Percentiles rank a stretch among this genome's conserved stretches.
Conservation (phyloP, 2,329 filamentous ascomycete species). For the Monosporascus ibericus region DNA sequence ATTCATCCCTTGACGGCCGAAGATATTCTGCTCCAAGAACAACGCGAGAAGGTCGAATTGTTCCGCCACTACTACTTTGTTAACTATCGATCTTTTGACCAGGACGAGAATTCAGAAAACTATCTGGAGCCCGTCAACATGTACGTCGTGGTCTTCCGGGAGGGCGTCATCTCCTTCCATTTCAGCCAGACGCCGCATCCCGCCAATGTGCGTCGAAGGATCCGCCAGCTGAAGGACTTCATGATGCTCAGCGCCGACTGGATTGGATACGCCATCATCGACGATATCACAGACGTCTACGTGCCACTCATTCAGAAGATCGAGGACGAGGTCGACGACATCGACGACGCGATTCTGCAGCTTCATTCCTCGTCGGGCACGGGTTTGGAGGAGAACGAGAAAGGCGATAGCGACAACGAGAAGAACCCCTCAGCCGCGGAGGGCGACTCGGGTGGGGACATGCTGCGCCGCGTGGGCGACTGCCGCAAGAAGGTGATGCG, state of each 20-base stretch:
- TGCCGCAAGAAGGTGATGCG: constrained; percentile 97
- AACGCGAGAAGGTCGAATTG: constrained; percentile 94
- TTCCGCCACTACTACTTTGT: constrained; percentile 99
- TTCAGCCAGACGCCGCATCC: constrained; percentile 95
- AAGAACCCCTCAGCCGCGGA: constrained; percentile 38
- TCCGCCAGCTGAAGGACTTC: constrained; percentile 91
- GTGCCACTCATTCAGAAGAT: constrained; percentile 87
- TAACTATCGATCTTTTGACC: constrained; percentile 96
- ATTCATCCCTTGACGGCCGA: constrained; percentile 94
- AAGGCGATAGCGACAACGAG: constrained; percentile 34
- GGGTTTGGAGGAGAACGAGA: constrained; percentile 30
- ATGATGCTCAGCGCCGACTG: constrained; percentile 89
- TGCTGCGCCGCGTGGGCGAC: constrained; percentile 88
- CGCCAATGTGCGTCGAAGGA: constrained; percentile 88
- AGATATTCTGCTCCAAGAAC: constrained; percentile 96
- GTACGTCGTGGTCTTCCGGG: constrained; percentile 94
- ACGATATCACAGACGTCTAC: constrained; percentile 97
- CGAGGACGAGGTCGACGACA: constrained; percentile 94
- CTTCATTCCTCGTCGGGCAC: constrained; percentile 60
- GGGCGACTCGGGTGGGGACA: constrained; percentile 59
- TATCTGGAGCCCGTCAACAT: constrained; percentile 95
- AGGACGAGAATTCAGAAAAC: constrained; percentile 81
- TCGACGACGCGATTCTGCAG: constrained; percentile 83
- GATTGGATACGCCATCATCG: constrained; percentile 97
- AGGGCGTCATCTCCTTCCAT: constrained; percentile 93